A percentile compares a stretch with the other conserved stretches of the same genome.
Evolutionary conservation across 768 basidiomycete species (phyloP).

Genomic region (Boletellus ananas): DNA sequence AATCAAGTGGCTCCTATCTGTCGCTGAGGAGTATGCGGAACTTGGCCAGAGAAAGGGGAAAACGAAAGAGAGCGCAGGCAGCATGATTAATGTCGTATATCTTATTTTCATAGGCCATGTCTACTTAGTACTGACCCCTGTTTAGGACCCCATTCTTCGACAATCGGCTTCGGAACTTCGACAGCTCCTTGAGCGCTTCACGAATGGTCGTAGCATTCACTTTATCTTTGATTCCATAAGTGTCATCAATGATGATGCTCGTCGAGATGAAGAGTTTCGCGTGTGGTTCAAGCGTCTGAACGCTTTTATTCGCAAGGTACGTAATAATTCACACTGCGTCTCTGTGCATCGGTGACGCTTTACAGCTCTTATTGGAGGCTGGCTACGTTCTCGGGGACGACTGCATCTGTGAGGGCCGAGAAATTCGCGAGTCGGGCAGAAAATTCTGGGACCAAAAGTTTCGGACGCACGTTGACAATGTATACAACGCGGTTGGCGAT

Average conservation of each 20-base stretch:
- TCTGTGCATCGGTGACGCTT: neutral
- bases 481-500: conserved; percentile 64
- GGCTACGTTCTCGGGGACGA: conserved; percentile 84
- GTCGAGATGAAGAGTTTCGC: conserved; percentile 68
- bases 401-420: conserved; percentile 59
- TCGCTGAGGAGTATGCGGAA: conserved; percentile 57
- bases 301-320: conserved; percentile 60
- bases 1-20: conserved; percentile 66
- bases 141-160: conserved; percentile 53
- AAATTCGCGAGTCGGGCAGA: conserved; percentile 68
- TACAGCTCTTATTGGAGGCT: conserved; percentile 66
- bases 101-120: conserved; percentile 1
- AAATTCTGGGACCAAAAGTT: conserved; percentile 76
- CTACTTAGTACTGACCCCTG: conserved; percentile 15
- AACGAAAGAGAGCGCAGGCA: conserved; percentile 25
- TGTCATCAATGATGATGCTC: conserved; percentile 68
- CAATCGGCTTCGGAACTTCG: conserved; percentile 62
- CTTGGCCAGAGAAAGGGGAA: conserved; percentile 43
- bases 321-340: conserved; percentile 2
- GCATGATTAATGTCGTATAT: conserved; percentile 12
- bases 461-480: conserved; percentile 71
- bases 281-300: conserved; percentile 68
- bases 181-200: conserved; percentile 87
- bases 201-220: conserved; percentile 66
- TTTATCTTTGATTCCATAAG: conserved; percentile 67